Evolutionary conservation across 2,329 filamentous ascomycete species (phyloP).

Genomic region (Cytospora paraplurivora): DNA sequence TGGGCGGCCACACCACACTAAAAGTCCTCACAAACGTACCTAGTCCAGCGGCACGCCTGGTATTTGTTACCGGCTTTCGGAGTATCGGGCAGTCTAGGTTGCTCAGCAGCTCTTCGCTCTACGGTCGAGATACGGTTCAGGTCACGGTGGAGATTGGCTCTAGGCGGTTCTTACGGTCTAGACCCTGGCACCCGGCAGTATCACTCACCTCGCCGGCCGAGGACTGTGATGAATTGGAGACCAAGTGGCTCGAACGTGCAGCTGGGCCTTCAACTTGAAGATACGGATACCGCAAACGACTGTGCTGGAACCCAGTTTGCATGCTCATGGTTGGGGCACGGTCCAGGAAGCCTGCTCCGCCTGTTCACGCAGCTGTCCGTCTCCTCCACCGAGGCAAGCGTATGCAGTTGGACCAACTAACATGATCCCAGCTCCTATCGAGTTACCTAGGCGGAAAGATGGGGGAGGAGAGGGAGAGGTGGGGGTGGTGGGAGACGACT

Average conservation of each 20-base stretch:
- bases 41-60: constrained; percentile 21
- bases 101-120: constrained; percentile 1
- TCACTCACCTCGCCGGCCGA: constrained; percentile 9
- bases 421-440: constrained; percentile 5
- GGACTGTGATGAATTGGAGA: constrained; percentile 3
- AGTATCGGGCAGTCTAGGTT: constrained; percentile 3
- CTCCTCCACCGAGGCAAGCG: constrained; percentile 17
- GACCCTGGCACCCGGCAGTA: constrained; percentile 13
- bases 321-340: constrained; percentile 14
- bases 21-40: constrained; percentile 12
- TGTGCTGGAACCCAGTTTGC: constrained; percentile 12
- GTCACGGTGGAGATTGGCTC: constrained; percentile 25
- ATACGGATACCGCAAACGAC: constrained; percentile 20
- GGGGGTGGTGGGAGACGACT: constrained; percentile 7
- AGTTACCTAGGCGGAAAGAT: constrained; percentile 14
- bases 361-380: constrained; percentile 26
- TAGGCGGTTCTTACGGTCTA: neutral
- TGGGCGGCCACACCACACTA: constrained; percentile 7
- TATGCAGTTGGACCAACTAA: constrained; percentile 15
- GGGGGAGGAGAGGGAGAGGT: neutral
- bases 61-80: constrained; percentile 22
- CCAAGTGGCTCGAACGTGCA: neutral
- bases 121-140: constrained; percentile 14
- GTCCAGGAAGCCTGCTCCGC: constrained; percentile 20
- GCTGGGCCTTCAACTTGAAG: constrained; percentile 7